A percentile compares a stretch with the other conserved stretches of the same genome.
phyloP scores from a whole-genome alignment of 208 protist species.

The Trypanosoma rangeli region DNA sequence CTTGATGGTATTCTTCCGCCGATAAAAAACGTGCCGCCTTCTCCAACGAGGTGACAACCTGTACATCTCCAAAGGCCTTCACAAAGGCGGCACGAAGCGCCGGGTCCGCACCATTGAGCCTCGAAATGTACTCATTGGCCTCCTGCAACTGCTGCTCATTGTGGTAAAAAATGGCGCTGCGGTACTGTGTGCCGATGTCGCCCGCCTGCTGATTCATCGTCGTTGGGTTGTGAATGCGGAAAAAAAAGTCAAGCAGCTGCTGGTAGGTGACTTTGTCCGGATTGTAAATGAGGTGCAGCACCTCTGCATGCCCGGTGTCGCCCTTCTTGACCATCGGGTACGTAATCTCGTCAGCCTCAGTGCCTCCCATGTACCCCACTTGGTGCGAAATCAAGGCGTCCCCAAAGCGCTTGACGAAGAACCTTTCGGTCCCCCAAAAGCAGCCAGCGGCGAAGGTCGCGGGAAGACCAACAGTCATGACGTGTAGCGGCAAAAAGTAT shows the following conservation, averaged over 20 bases:
- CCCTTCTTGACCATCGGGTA: constrained; percentile 94
- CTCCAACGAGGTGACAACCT: constrained; percentile 72
- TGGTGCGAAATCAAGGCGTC: constrained; percentile 66
- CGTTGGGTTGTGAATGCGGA: constrained; percentile 95
- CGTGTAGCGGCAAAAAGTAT: not conserved
- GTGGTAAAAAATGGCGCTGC: constrained; percentile 92
- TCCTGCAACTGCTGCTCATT: constrained; percentile 79
- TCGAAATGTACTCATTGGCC: constrained; percentile 76
- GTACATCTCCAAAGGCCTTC: constrained; percentile 64
- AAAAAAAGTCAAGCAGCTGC: constrained; percentile 93
- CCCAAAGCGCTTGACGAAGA: constrained; percentile 85
- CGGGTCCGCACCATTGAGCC: constrained; percentile 60
- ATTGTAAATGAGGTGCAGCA: constrained; percentile 90
- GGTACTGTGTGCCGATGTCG: constrained; percentile 95
- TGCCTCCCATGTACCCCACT: constrained; percentile 92
- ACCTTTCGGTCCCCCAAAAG: constrained; percentile 94
- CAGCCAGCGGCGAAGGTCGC: constrained; percentile 91
- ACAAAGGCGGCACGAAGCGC: constrained; percentile 59
- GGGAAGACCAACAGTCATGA: constrained; percentile 27
- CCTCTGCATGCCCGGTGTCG: constrained; percentile 94
- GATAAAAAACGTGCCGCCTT: constrained; percentile 68
- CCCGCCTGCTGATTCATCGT: constrained; percentile 87
- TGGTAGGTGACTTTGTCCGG: constrained; percentile 77
- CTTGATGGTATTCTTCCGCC: constrained; percentile 90
- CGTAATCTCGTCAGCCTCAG: constrained; percentile 48